Conservation (phyloP, 2,329 filamentous ascomycete genomes). For the Trichophyton equinum region DNA sequence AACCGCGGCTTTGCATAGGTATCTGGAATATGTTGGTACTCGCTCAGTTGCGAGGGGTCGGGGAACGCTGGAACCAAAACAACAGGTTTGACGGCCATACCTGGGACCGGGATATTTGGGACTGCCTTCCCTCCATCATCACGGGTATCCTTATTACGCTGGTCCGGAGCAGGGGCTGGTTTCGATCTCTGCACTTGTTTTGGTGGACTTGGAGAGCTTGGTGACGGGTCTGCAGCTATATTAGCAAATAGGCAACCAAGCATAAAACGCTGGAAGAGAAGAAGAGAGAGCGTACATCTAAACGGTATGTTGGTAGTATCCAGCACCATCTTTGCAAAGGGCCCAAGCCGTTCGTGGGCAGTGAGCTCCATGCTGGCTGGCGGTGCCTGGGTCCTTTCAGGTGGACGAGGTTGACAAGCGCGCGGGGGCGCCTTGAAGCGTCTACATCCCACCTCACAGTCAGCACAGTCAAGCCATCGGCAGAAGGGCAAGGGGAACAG, state of each 20-base stretch:
- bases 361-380: constrained; percentile 15
- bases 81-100: constrained; percentile 24
- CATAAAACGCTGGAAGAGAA: neutral
- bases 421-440: constrained; percentile 32
- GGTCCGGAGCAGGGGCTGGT: constrained; percentile 9
- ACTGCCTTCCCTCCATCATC: neutral
- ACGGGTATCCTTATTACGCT: constrained; percentile 9
- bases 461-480: neutral
- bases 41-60: constrained; percentile 26
- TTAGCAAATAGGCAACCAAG: neutral
- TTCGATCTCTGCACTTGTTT: constrained; percentile 15
- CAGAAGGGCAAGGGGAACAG: neutral
- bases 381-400: constrained; percentile 1
- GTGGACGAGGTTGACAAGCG: constrained; percentile 13
- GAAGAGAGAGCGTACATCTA: constrained; percentile 22
- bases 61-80: constrained; percentile 38
- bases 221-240: constrained; percentile 23
- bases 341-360: constrained; percentile 31
- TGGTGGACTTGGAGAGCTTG: constrained; percentile 16
- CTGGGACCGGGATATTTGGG: neutral
- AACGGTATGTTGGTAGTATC: constrained; percentile 35
- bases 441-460: constrained; percentile 17
- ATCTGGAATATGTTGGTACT: constrained; percentile 30
- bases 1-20: constrained; percentile 35
- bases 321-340: constrained; percentile 44